Conservation (phyloP, 1,284 basidiomycete species). For the Cryptococcus floricola region DNA sequence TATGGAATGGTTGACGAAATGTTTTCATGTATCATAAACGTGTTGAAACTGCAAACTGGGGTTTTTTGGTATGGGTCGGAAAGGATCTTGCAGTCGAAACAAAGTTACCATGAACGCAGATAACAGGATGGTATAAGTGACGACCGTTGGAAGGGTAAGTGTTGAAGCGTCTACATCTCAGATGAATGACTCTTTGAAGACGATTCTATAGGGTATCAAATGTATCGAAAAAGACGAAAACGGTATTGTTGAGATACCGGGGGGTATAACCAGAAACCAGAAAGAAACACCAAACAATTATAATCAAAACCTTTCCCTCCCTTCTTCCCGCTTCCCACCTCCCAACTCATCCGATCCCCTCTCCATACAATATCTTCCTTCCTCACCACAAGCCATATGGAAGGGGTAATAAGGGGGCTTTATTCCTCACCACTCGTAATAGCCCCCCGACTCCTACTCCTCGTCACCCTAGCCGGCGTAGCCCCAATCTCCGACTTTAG, state of each 20-base stretch:
- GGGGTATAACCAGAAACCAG: constrained; percentile 1
- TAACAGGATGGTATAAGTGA: no score
- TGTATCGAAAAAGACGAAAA: not conserved
- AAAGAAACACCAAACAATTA: not conserved
- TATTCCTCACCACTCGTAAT: constrained; percentile 31
- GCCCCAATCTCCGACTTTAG: constrained; percentile 5
- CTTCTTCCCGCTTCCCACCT: not conserved
- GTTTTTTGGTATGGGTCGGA: no score
- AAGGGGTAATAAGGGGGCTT: not conserved
- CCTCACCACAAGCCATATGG: no score
- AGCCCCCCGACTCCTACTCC: constrained; percentile 43
- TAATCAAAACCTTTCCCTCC: not conserved
- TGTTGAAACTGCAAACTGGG: no score
- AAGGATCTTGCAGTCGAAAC: no score
- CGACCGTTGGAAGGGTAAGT: not conserved
- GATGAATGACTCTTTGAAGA: constrained; percentile 2
- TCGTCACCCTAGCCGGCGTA: constrained; percentile 38
- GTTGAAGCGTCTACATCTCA: constrained; percentile 2
- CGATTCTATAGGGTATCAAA: not conserved
- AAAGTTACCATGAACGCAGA: no score
- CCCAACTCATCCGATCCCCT: not conserved
- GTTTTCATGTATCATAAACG: no score
- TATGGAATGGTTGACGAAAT: no score
- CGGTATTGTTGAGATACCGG: constrained; percentile 17
- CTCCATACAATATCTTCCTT: not conserved